Evolutionary conservation across 768 basidiomycete species (phyloP), one percentile per base, ranked within the genome.

Genomic region (Panus rudis): DNA sequence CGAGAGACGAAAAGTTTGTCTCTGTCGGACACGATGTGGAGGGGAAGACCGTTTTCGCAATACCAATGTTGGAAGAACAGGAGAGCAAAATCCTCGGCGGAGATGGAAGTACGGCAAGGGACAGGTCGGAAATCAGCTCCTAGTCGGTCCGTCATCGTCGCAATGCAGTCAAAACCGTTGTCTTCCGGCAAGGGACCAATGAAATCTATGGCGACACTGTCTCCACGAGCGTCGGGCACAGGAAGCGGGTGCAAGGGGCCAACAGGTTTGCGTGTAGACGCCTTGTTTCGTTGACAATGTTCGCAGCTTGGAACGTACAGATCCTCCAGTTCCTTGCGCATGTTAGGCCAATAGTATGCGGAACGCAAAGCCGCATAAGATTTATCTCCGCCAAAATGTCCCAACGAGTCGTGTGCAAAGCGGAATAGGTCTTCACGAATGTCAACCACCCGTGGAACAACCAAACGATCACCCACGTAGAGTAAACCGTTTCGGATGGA

Each of bases 201-300:
- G 44, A 59, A 62, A 37, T 62, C 53, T 7, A 62, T 47, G 12
- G 51, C 46, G 3, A 59, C 49, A 14, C 42, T 41, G 21, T 53
- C 48, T 3, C 53, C 41, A 12, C 46, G 45, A 4, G 31, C 24
- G 23, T 61, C 52, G 0, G 53, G 55, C 0, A 59, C 42, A 0
- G 58, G 49, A 0, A 59, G 41, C 0, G 49, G 55, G 26, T 39
- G 45, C 4, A 66, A 39, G 0, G 61, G 58, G 4, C 58, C 43
- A 41, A 52, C 6, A 1, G 50, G 47, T 42, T 48, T 16, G 31
- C 60, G 40, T 0, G 55, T 47, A 22, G 49, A 54, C 1, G 22
- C 50, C 51, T 73, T 72, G 51, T 70, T 64, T 0, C 56, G 38
- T 48, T 39, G 63, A 52, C 47, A 71, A 6, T 27, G 53, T 20